Evolutionary conservation across 768 basidiomycete genomes (phyloP), one percentile per base, ranked within the genome.

Genomic region (Podaxis pistillaris): DNA sequence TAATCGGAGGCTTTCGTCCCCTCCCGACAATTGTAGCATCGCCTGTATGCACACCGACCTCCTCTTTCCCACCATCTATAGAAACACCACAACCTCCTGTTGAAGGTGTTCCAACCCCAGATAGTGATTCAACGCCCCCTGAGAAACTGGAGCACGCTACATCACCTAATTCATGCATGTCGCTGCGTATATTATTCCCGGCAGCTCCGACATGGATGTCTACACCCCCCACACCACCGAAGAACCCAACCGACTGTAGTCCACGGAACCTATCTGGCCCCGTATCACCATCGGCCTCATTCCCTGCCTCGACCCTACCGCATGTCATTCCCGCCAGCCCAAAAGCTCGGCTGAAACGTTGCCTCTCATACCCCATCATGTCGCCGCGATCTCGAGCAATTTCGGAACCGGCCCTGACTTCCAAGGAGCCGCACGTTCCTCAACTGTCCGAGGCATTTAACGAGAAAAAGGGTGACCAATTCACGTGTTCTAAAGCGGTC

Each of bases 11-110:
- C 38, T 82, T 83, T 66, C 68, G 78, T 26, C 81, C 84, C 50
- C 78, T 87, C 55, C 81, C 87, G 8, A 79, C 86, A 44, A 86
- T 86, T 63, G 75, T 78, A 59, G 84, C 85, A 24, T 87, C 87
- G 3, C 86, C 86, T n/a, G 67, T 83, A 56, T 80, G 78, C 71
- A 83, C 84, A 4, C 83, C 86, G 5, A 76, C 78, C 8, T 63
- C 76, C 22, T 76, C 74, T 49, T 66, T 69, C 30, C 75, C 76
- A 30, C 40, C 47, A 22, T 54, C 70, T 70, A 9, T 69, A 64
- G 64, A 63, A 66, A 19, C 55, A 64, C 15, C 58, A 56, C 54
- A 58, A 64, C 3, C 62, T 65, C 46, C 67, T 61, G 60, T 66
- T 41, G 56, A 64, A 30, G 44, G 60, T 58, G 63, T 68, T 19